Conservation (phyloP, 352 stramenopile genomes). For the Aphanomyces invadans region DNA sequence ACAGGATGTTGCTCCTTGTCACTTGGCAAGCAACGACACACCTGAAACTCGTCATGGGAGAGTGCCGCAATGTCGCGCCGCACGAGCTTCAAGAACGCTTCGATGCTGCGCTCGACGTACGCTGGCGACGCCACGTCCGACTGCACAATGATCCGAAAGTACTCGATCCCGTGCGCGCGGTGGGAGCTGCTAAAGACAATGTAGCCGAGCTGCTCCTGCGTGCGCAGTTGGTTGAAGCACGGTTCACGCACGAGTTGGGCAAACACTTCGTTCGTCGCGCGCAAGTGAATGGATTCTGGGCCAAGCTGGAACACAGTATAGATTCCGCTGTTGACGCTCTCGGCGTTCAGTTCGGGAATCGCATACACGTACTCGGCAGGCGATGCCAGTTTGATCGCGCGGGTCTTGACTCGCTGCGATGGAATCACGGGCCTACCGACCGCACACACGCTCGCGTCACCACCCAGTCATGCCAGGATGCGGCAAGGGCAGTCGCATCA, state of each 20-base stretch:
- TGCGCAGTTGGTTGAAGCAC: slow-evolving; percentile 90
- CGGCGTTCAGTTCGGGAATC: slow-evolving; percentile 52
- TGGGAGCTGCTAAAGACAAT: slow-evolving; percentile 64
- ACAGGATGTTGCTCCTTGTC: no score
- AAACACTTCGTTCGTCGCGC: slow-evolving; percentile 64
- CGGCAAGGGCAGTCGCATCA: no score
- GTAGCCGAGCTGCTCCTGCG: slow-evolving; percentile 88
- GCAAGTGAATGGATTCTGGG: slow-evolving; percentile 30
- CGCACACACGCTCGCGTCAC: no score
- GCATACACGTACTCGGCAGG: slow-evolving; percentile 46
- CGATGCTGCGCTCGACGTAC: slow-evolving; percentile 61
- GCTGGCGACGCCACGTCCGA: slow-evolving; percentile 59
- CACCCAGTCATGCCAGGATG: no score
- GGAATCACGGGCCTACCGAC: slow-evolving; percentile 37
- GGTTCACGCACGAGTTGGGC: slow-evolving; percentile 85
- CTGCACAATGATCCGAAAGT: slow-evolving; percentile 75
- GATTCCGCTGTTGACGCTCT: slow-evolving; percentile 69
- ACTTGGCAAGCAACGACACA: slow-evolving; percentile 26
- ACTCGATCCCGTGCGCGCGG: slow-evolving; percentile 43
- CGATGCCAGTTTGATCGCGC: slow-evolving; percentile 49
- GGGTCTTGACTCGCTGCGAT: slow-evolving; percentile 40
- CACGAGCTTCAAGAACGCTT: slow-evolving; percentile 53
- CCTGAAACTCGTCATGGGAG: slow-evolving; percentile 29
- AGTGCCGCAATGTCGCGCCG: slow-evolving; percentile 30
- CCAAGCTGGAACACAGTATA: slow-evolving; percentile 65